Conservation (phyloP, 225 moss, liverwort and hornwort genomes). For the Pseudoscleropodium purum region DNA sequence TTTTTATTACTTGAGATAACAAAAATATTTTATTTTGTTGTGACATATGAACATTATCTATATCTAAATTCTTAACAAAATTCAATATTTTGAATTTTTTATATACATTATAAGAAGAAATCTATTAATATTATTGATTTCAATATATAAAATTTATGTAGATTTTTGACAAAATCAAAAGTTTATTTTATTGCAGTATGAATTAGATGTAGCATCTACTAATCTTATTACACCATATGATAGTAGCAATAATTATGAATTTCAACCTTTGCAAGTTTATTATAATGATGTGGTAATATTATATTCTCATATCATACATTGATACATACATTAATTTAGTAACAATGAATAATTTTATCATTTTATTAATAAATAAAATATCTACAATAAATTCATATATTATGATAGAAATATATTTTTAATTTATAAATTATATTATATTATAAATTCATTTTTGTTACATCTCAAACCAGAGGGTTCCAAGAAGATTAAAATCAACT, state of each 20-base stretch:
- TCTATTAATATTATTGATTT: too few species aligned
- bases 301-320: too few species aligned
- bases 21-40: neutral
- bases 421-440: too few species aligned
- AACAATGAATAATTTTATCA: fast-evolving
- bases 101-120: neutral
- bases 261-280: conserved; percentile 14
- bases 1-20: too few species aligned
- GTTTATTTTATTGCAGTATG: neutral
- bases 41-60: too few species aligned
- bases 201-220: neutral
- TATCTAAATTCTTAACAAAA: neutral
- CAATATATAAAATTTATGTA: neutral
- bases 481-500: neutral
- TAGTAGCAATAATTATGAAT: conserved; percentile 11
- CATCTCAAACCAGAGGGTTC: neutral
- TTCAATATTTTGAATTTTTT: neutral
- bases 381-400: fast-evolving
- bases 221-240: neutral
- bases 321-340: too few species aligned
- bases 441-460: too few species aligned
- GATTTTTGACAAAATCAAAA: neutral
- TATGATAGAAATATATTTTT: neutral
- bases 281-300: conserved; percentile 17
- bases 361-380: neutral